Percentiles rank a stretch among this genome's conserved stretches.
Conservation (phyloP, 2,329 filamentous ascomycete species). For the Triangularia verruculosa region DNA sequence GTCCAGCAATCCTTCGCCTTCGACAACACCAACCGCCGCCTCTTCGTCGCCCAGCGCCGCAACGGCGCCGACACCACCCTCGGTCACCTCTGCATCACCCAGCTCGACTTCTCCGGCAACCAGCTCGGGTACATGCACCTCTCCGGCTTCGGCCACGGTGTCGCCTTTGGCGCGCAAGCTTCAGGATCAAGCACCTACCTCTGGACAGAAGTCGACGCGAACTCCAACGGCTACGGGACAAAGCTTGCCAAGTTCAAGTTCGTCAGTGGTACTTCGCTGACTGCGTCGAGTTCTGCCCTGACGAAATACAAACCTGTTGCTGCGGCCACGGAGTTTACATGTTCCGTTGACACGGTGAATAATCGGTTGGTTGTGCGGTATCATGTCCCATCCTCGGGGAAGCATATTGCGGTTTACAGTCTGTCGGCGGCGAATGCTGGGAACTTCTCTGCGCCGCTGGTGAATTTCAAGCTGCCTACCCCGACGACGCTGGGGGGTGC, state of each 20-base stretch:
- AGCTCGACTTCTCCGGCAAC: conserved; percentile 19
- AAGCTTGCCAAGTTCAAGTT: conserved; percentile 16
- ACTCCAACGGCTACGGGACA: conserved; percentile 15
- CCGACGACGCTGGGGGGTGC: conserved; percentile 7
- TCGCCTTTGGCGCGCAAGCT: conserved; percentile 13
- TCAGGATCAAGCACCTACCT: conserved; percentile 11
- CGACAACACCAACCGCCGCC: conserved; percentile 16
- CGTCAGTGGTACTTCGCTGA: not conserved
- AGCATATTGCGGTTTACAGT: conserved; percentile 14
- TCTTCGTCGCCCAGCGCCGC: conserved; percentile 18
- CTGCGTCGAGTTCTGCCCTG: not conserved
- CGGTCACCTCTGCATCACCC: conserved; percentile 17
- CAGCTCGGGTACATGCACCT: conserved; percentile 14
- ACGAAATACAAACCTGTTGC: conserved; percentile 8
- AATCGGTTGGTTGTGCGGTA: conserved; percentile 17
- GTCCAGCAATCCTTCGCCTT: conserved; percentile 18
- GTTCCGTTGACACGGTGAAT: conserved; percentile 12
- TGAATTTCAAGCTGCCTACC: conserved; percentile 11
- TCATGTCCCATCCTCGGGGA: conserved; percentile 2
- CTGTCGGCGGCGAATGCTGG: conserved; percentile 10
- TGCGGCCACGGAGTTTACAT: conserved; percentile 10
- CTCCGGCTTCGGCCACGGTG: conserved; percentile 15
- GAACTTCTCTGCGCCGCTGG: conserved; percentile 13
- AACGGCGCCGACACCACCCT: conserved; percentile 10
- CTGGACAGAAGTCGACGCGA: conserved; percentile 17